Base-by-base conservation (phyloP, 2,329 filamentous ascomycete species). In the Neonectria magnoliae region DNA sequence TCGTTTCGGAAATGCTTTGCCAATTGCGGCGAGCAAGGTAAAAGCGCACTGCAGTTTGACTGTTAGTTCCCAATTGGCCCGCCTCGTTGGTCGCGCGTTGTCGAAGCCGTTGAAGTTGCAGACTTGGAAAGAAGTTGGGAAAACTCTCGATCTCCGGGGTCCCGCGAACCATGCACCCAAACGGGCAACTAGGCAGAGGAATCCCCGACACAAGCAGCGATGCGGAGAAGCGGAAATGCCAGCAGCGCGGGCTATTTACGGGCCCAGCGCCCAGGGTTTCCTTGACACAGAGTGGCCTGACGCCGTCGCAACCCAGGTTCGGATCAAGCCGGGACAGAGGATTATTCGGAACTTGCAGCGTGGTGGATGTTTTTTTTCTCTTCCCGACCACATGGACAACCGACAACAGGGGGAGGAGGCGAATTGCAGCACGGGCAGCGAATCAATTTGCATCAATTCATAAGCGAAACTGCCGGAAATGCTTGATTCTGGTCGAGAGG, bases 241-340 rank as follows among this genome's bases (percentile, higher is more conserved):
- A 47, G 36, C 47, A 52, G 55, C 44, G 29, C 59, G 48, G 27
- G 44, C 45, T 65, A 48, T 57, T 65, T 57, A 69, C 66, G 56
- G 53, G 62, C 65, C 58, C 58, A 65, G 51, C 54, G 56, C 41
- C 47, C 5, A 13, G n/a, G n/a, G 55, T 73, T 64, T 56, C 55
- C 47, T 29, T 74, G 72, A 74, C 72, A 73, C 57, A 73, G 14
- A 73, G 51, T 74, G 72, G 70, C 52, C 72, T 74, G 72, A 73
- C 60, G 62, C 47, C 10, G 33, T 16, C 41, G 31, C 33, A 62
- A 54, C 31, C 31, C 65, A 60, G 33, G 52, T 62, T 70, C 72
- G 71, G 70, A 66, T 60, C 57, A 71, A 69, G 54, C 69, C 71
- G 68, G 68, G 68, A 65, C n/a, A 53, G 54, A 70, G 60, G 57